phyloP scores from a whole-genome alignment of 768 basidiomycete genomes.

The Macrolepiota dolichaula region DNA sequence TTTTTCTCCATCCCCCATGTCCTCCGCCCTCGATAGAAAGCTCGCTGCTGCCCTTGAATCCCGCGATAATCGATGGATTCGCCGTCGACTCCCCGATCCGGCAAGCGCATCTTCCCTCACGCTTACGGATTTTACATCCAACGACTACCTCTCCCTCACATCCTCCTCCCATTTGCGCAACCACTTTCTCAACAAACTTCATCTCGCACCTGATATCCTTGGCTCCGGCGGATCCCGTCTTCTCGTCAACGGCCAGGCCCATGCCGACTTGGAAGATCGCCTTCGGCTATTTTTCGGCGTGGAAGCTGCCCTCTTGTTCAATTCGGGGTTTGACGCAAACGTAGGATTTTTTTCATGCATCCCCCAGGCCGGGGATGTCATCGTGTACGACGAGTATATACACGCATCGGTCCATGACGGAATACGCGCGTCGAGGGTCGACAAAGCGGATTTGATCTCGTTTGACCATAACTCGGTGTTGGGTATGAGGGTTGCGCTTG shows the following conservation, averaged over 20 bases:
- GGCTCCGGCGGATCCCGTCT: conserved; percentile 89
- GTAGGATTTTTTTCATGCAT: conserved; percentile 80
- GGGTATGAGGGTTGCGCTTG: conserved; percentile 44
- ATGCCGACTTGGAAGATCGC: conserved; percentile 69
- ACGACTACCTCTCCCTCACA: conserved; percentile 89
- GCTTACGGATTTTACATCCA: conserved; percentile 76
- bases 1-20: not conserved
- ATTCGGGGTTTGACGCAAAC: conserved; percentile 93
- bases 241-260: conserved; percentile 71
- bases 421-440: conserved; percentile 61
- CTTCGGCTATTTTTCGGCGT: conserved; percentile 61
- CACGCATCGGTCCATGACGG: conserved; percentile 94
- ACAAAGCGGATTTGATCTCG: conserved; percentile 29
- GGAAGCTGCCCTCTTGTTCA: conserved; percentile 75
- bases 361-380: conserved; percentile 72
- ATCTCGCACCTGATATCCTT: conserved; percentile 52
- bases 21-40: conserved; percentile 28
- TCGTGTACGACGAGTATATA: conserved; percentile 84
- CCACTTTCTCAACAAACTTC: conserved; percentile 55
- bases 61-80: conserved; percentile 62
- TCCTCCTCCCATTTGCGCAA: conserved; percentile 51
- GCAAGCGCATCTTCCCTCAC: conserved; percentile 18
- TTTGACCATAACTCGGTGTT: conserved; percentile 75
- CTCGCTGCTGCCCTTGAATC: conserved; percentile 56
- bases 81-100: conserved; percentile 65